phyloP scores from a whole-genome alignment of 164 flowering plant species.

The Annona squamosa region DNA sequence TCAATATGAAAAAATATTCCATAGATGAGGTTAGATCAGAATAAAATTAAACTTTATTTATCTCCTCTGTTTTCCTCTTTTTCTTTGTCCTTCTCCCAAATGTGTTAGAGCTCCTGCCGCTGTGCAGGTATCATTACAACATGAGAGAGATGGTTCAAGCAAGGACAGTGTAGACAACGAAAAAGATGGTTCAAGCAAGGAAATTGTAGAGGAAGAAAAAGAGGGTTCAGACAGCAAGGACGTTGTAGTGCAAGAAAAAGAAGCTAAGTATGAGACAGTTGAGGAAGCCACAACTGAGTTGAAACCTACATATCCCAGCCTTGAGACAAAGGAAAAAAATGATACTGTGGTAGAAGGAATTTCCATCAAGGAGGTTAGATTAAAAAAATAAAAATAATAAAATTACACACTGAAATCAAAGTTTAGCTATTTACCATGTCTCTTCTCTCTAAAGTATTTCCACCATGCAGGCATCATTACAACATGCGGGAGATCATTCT shows the following conservation, averaged over 20 bases:
- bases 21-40: neutral
- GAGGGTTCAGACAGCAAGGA: too few species aligned
- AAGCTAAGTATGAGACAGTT: neutral
- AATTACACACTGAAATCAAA: too few species aligned
- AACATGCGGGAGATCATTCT: too few species aligned
- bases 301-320: neutral
- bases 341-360: neutral
- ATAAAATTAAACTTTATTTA: neutral
- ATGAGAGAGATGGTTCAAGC: neutral
- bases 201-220: neutral
- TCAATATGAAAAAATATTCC: too few species aligned
- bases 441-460: neutral
- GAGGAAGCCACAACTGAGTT: neutral
- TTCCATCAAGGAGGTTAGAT: neutral
- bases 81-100: neutral
- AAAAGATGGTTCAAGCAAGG: too few species aligned
- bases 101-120: constrained; percentile 4
- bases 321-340: neutral
- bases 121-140: constrained; percentile 5
- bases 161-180: neutral
- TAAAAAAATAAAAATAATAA: neutral
- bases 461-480: too few species aligned
- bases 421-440: neutral
- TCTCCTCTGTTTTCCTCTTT: neutral
- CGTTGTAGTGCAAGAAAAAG: neutral